Conservation (phyloP, 768 basidiomycete species). For the Leucocoprinus sp. region DNA sequence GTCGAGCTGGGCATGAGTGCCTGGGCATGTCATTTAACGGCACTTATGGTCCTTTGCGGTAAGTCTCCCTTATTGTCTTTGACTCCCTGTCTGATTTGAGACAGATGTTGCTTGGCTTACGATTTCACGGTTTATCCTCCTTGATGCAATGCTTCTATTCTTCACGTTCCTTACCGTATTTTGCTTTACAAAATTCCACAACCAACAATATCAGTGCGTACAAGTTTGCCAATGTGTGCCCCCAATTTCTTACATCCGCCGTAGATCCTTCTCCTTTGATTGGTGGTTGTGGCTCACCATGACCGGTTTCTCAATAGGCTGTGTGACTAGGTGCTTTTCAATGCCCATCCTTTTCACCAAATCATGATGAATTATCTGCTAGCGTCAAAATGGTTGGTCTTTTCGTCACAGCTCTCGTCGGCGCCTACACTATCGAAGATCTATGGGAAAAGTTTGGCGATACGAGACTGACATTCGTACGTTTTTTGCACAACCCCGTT, state of each 20-base stretch:
- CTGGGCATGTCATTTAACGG: conserved; percentile 85
- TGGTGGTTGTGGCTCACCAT: conserved; percentile 97
- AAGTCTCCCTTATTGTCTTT: conserved; percentile 19
- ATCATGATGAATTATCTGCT: conserved; percentile 5
- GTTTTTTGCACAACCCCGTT: conserved; percentile 21
- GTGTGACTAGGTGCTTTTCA: conserved; percentile 70
- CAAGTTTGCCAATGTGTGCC: background rate
- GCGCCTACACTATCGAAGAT: conserved; percentile 94
- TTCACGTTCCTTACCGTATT: conserved; percentile 98
- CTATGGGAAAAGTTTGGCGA: conserved; percentile 99
- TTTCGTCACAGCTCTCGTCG: conserved; percentile 92
- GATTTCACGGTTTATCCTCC: conserved; percentile 93
- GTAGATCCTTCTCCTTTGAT: conserved; percentile 85
- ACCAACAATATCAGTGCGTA: conserved; percentile 87
- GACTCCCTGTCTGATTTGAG: background rate
- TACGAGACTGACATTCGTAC: conserved; percentile 79
- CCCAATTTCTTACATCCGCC: conserved; percentile 9
- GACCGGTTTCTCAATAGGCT: conserved; percentile 92
- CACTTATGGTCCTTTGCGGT: conserved; percentile 92
- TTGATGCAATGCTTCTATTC: conserved; percentile 98
- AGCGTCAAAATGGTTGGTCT: conserved; percentile 96
- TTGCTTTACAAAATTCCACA: conserved; percentile 93
- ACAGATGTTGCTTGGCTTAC: conserved; percentile 95
- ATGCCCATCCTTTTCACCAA: background rate
- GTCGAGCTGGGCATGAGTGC: conserved; percentile 88